Evolutionary conservation across 2,329 filamentous ascomycete species (phyloP).

Genomic region (Aspergillus sojae): DNA sequence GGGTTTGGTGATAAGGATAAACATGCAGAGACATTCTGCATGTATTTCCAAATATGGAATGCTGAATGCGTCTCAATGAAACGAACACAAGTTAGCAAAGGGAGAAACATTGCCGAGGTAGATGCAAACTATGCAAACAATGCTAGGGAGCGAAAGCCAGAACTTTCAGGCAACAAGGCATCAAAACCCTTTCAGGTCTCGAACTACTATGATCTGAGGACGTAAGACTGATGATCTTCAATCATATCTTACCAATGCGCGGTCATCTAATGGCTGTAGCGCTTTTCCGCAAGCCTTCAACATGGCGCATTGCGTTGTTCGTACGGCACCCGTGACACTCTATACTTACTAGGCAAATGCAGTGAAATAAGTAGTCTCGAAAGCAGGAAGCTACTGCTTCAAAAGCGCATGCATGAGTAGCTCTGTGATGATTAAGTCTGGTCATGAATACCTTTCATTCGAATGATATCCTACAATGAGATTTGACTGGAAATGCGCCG

Average conservation of each 20-base stretch:
- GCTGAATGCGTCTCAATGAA: not conserved
- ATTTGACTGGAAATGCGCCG: not conserved
- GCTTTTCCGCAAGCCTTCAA: not conserved
- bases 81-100: not conserved
- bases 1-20: not conserved
- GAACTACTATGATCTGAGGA: not conserved
- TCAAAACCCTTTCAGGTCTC: not conserved
- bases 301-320: not conserved
- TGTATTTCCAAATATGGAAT: slow-evolving; percentile 1
- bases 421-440: not conserved
- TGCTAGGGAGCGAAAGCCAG: not conserved
- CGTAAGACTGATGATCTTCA: not conserved
- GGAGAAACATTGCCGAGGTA: slow-evolving; percentile 1
- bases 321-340: not conserved
- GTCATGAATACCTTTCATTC: not conserved
- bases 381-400: not conserved
- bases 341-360: not conserved
- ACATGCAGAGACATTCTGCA: not conserved
- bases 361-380: not conserved
- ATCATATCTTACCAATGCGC: not conserved
- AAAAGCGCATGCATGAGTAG: not conserved
- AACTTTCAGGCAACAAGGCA: not conserved
- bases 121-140: not conserved
- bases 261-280: not conserved
- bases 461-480: not conserved